Conservation (phyloP, 495 filamentous ascomycete species). For the Aspergillus sparsus region DNA sequence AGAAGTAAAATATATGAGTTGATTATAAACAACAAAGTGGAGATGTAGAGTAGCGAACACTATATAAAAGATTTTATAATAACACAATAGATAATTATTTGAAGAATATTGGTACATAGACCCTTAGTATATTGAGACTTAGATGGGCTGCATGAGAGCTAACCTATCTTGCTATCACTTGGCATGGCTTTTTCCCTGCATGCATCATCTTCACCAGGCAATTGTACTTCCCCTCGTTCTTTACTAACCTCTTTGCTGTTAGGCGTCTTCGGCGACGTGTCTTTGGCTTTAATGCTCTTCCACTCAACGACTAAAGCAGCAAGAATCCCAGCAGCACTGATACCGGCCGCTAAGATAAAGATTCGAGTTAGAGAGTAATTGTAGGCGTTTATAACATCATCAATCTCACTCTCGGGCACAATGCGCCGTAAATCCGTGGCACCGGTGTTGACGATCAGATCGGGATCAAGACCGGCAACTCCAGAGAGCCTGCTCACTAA, state of each 20-base stretch:
- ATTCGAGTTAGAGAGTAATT: constrained; percentile 32
- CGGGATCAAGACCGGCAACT: constrained; percentile 21
- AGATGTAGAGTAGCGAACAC: too few species aligned
- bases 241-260: neutral
- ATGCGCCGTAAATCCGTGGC: constrained; percentile 30
- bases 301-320: constrained; percentile 41
- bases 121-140: too few species aligned
- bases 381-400: constrained; percentile 29
- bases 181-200: too few species aligned
- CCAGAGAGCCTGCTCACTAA: constrained; percentile 26
- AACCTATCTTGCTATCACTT: too few species aligned
- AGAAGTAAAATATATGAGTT: neutral
- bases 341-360: constrained; percentile 35
- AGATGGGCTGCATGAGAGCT: too few species aligned
- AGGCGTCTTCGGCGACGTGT: neutral
- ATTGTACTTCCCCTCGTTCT: neutral
- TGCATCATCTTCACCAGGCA: too few species aligned
- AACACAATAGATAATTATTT: too few species aligned
- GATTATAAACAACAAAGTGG: neutral
- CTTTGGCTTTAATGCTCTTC: constrained; percentile 36
- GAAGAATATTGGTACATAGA: too few species aligned
- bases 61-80: too few species aligned
- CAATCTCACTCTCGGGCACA: constrained; percentile 25
- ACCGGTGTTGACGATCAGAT: constrained; percentile 28
- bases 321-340: constrained; percentile 34